Percentiles rank a stretch among this genome's conserved stretches.
Conservation (phyloP, 129 eudicot species). For the Sambucus nigra region DNA sequence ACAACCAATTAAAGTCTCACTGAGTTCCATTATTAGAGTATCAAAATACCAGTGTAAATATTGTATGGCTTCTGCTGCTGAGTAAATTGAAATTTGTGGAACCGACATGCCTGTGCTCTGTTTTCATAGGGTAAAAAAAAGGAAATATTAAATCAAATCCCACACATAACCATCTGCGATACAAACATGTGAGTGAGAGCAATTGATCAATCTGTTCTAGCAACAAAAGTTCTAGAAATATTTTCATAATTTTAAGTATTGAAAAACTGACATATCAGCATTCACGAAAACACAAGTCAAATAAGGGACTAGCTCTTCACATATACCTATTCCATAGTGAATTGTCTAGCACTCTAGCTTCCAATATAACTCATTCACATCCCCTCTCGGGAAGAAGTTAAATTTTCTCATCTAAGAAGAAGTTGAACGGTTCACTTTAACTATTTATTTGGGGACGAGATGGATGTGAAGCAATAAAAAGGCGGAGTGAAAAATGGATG, state of each 20-base stretch:
- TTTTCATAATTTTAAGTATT: background rate
- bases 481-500: too few relatives aligned
- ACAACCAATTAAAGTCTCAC: constrained; percentile 1
- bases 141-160: constrained; percentile 6
- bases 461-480: too few relatives aligned
- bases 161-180: background rate
- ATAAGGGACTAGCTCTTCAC: background rate
- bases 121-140: constrained; percentile 15
- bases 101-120: constrained; percentile 99
- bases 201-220: background rate
- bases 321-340: too few relatives aligned
- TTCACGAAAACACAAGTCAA: background rate
- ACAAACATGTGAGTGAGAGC: background rate
- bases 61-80: constrained; percentile 99
- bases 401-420: too few relatives aligned
- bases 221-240: background rate
- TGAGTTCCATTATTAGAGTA: background rate
- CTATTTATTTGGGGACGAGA: too few relatives aligned
- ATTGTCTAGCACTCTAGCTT: too few relatives aligned
- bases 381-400: too few relatives aligned
- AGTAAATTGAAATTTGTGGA: constrained; percentile 90
- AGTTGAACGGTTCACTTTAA: too few relatives aligned
- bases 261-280: background rate
- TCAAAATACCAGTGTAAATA: constrained; percentile 79
- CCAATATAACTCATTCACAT: too few relatives aligned